These are phyloP conservation scores for Diversispora epigaea DNA, from an alignment of 192 early-diverging fungal species.

Conservation along the genomic window DNA sequence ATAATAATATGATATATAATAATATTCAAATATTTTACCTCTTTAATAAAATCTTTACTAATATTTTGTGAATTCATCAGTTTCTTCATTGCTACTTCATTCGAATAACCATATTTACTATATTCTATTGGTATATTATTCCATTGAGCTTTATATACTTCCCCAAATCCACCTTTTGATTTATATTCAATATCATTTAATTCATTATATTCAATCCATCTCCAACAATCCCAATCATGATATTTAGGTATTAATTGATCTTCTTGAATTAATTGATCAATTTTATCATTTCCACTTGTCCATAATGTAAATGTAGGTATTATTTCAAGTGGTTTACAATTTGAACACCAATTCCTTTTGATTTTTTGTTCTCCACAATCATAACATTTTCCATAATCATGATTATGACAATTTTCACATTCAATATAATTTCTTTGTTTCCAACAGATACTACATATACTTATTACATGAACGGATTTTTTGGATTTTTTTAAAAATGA, in stretches of 20 bases:
- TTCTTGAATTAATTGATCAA: neutral
- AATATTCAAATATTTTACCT: too few species aligned
- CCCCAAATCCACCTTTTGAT: neutral
- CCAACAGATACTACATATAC: too few species aligned
- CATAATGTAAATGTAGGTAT: neutral
- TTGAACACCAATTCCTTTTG: neutral
- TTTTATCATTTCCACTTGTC: neutral
- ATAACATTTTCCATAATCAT: neutral
- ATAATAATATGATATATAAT: too few species aligned
- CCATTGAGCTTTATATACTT: too few species aligned
- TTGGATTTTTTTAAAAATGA: too few species aligned
- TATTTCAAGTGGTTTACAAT: neutral
- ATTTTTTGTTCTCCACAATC: neutral
- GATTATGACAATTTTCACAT: neutral
- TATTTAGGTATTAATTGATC: neutral
- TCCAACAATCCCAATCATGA: neutral
- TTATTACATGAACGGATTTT: too few species aligned
- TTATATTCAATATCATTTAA: neutral
- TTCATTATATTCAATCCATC: neutral
- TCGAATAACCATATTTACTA: too few species aligned
- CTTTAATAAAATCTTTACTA: too few species aligned
- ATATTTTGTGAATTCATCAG: too few species aligned
- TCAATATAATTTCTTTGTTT: too few species aligned
- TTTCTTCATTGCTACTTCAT: too few species aligned
- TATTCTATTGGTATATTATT: too few species aligned